Base-by-base conservation (phyloP, 2,329 filamentous ascomycete genomes). In the Fusarium stilboides region DNA sequence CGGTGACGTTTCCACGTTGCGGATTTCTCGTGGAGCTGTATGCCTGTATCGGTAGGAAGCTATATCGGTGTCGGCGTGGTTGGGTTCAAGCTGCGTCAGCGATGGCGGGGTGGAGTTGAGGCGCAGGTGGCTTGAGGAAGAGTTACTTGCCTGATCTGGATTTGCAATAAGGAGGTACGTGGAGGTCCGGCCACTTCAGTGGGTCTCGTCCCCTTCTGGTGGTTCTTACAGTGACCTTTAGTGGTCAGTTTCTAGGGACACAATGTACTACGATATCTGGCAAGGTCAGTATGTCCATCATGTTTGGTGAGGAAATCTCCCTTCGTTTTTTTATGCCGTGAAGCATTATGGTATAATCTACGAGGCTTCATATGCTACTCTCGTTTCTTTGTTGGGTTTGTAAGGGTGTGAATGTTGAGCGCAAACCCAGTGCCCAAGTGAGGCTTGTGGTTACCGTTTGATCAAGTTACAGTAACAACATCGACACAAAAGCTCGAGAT, bases 71-170 rank as follows among this genome's bases (percentile, higher is more conserved):
- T 70, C 44, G 52, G 57, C 43, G 63, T 65, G 59, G 60, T 49
- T 61, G 54, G 57, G 39, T 59, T 54, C 46, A 57, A 67, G 74
- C 74, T 77, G 77, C 76, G 76, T 78, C 76, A 77, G 76, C 70
- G 68, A 71, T 73, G 71, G 76, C 63, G 76, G 76, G 76, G 76
- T 71, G 71, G 65, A 62, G 72, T 50, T 65, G 73, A 75, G 73
- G 73, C 73, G 58, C 36, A 61, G 46, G 64, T 74, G 66, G 65
- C 56, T 65, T 69, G 57, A 55, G 58, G 37, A 45, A 39, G 20
- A 17, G 28, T 34, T 28, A 34, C 46, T 57, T 57, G 36, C 46
- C 50, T 55, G 22, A 33, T 43, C 28, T 36, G 36, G 36, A 10
- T n/a, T 6, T 8, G 24, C 22, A 28, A 47, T 55, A 49, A 20